Conservation (phyloP, 2,329 filamentous ascomycete genomes). For the Xylariales sp. region DNA sequence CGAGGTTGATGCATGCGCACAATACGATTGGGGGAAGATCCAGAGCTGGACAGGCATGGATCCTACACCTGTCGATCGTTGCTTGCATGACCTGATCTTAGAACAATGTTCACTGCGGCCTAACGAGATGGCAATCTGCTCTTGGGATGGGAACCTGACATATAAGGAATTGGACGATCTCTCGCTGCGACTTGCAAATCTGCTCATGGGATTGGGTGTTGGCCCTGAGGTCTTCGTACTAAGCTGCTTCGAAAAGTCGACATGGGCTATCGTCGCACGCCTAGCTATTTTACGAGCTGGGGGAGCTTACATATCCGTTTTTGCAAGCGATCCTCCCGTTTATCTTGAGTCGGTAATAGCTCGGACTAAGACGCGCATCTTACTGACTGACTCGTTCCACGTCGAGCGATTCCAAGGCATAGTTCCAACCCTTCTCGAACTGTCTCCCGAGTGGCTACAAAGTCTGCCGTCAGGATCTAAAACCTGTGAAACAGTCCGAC, state of each 20-base stretch:
- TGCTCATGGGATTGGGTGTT: slow-evolving; percentile 48
- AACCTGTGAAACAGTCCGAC: slow-evolving; percentile 14
- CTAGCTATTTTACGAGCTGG: slow-evolving; percentile 52
- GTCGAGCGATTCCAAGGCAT: slow-evolving; percentile 31
- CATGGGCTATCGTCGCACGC: slow-evolving; percentile 52
- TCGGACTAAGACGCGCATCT: slow-evolving; percentile 33
- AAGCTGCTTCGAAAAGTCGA: slow-evolving; percentile 52
- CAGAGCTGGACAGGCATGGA: slow-evolving; percentile 33
- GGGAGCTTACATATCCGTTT: slow-evolving; percentile 53
- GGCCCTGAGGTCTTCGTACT: slow-evolving; percentile 50
- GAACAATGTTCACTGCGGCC: slow-evolving; percentile 31
- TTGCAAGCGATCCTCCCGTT: slow-evolving; percentile 51
- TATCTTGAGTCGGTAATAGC: slow-evolving; percentile 41
- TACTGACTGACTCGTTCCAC: slow-evolving; percentile 32
- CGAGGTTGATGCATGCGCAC: slow-evolving; percentile 33
- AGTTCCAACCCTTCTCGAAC: slow-evolving; percentile 28
- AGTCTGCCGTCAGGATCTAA: slow-evolving; percentile 11
- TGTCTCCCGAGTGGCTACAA: slow-evolving; percentile 26
- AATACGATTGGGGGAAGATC: slow-evolving; percentile 28
- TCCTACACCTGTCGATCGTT: slow-evolving; percentile 28
- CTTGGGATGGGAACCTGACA: slow-evolving; percentile 35
- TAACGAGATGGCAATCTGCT: slow-evolving; percentile 30
- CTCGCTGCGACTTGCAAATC: slow-evolving; percentile 44
- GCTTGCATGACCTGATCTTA: slow-evolving; percentile 35
- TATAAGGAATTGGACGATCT: slow-evolving; percentile 37